Evolutionary conservation across 208 protist genomes (phyloP), one percentile per base, ranked within the genome.

Genomic region (Trypanosoma boissoni): DNA sequence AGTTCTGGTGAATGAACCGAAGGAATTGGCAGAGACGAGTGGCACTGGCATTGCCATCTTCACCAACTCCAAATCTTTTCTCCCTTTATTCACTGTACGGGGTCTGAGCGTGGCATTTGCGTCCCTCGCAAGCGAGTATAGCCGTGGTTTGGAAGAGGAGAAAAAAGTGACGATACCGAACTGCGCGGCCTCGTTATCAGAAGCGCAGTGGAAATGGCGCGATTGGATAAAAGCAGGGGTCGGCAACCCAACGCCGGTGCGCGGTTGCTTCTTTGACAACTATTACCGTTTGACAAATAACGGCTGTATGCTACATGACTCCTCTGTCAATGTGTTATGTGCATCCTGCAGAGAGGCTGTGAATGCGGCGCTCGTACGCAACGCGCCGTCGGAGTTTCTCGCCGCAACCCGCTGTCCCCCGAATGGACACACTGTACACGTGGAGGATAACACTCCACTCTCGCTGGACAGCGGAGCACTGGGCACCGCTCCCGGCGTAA

Each of bases 41-140:
- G 64, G 60, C 18, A 58, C 70, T 48, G 76, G 76, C 21, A 14
- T 88, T 23, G 68, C 72, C 16, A 71, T 76, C 55, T 72, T 84
- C 46, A 75, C 78, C 29, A 85, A 83, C 60, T 14, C 66, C 7
- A 34, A 53, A 5, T 37, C 59, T 10, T 87, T 74, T 72, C 74
- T 90, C 69, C 52, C 71, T 12, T 76, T 74, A 31, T 70, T 91
- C 54, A 46, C 70, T 43, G 63, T 91, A 6, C 83, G 86, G 72
- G 76, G 86, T 51, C 60, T 91, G 16, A 85, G 78, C 37, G 76
- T 74, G 39, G 83, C 83, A 31, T 28, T 78, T 29, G 79, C 79
- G 0, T 53, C 46, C 26, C 49, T 91, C 5, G 56, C 59, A 24
- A 68, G 81, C 45, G 83, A 91, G 72, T 91, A 82, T 60, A 73